phyloP scores from a whole-genome alignment of 2,329 filamentous ascomycete genomes.

The Colletotrichum zoysiae region DNA sequence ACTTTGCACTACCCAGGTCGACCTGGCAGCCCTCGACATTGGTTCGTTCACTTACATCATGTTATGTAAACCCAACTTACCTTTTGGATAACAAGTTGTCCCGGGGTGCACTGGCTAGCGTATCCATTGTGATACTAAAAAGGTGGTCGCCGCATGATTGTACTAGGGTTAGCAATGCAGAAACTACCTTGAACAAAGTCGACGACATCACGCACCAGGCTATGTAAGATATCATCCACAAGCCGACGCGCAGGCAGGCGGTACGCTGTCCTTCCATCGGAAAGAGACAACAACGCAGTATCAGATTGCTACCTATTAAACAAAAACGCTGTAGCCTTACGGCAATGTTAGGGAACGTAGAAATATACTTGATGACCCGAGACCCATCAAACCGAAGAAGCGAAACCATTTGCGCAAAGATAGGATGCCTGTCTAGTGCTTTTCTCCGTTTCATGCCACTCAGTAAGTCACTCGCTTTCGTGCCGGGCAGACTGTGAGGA shows the following conservation, averaged over 20 bases:
- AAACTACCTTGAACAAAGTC: slow-evolving; percentile 3
- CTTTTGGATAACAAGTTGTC: background rate
- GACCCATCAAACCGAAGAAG: slow-evolving; percentile 26
- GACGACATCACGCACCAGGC: slow-evolving; percentile 37
- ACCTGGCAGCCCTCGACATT: background rate
- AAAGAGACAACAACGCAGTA: slow-evolving; percentile 42
- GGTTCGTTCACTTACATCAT: background rate
- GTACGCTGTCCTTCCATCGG: slow-evolving; percentile 38
- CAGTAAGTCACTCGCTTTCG: slow-evolving; percentile 24
- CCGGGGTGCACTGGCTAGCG: background rate
- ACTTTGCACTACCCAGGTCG: background rate
- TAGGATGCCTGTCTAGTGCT: slow-evolving; percentile 35
- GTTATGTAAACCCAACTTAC: background rate
- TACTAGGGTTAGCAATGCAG: background rate
- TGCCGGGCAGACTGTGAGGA: slow-evolving; percentile 10
- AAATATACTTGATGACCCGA: slow-evolving; percentile 33
- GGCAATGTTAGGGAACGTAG: slow-evolving; percentile 39
- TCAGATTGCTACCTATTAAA: slow-evolving; percentile 42
- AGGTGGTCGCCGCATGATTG: background rate
- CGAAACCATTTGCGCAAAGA: slow-evolving; percentile 23
- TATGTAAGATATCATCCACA: slow-evolving; percentile 37
- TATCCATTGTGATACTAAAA: background rate
- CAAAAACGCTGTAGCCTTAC: slow-evolving; percentile 35
- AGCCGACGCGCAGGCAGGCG: slow-evolving; percentile 39
- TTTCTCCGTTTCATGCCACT: slow-evolving; percentile 32